These are phyloP conservation scores for Xanthoconium stramineum DNA, from an alignment of 768 basidiomycete genomes.

Conservation along the genomic window DNA sequence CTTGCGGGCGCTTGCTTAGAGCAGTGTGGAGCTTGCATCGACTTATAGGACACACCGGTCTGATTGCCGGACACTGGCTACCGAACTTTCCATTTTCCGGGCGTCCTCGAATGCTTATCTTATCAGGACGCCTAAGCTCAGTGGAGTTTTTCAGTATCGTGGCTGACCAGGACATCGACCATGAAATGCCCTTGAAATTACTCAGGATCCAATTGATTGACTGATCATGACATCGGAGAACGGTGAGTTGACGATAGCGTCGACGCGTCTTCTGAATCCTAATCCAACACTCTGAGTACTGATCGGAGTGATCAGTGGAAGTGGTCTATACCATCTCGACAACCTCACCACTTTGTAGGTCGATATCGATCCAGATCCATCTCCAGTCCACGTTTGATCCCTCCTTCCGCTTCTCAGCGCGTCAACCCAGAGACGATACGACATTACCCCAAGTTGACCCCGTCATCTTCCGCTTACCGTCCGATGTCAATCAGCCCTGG, in stretches of 20 bases:
- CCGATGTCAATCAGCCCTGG: constrained; percentile 66
- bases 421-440: constrained; percentile 81
- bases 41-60: too few relatives aligned
- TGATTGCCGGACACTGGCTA: too few relatives aligned
- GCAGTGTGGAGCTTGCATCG: too few relatives aligned
- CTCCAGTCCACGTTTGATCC: neutral
- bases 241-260: constrained; percentile 3
- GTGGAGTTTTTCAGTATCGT: neutral
- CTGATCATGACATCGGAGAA: constrained; percentile 18
- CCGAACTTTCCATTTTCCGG: too few relatives aligned
- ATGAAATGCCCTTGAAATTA: neutral
- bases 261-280: neutral
- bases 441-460: neutral
- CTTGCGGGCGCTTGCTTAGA: too few relatives aligned
- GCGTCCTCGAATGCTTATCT: neutral
- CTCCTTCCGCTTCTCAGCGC: neutral
- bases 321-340: constrained; percentile 89
- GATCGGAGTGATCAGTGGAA: constrained; percentile 89
- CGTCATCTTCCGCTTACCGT: neutral
- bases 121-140: neutral
- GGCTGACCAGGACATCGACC: neutral
- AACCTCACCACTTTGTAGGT: constrained; percentile 85
- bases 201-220: too few relatives aligned
- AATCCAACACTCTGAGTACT: constrained; percentile 45
- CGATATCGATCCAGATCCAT: neutral